Percentiles rank a stretch among this genome's conserved stretches.
These are phyloP conservation scores for Pseudevernia furfuracea DNA, from an alignment of 495 filamentous ascomycete genomes.

Conservation along the genomic window DNA sequence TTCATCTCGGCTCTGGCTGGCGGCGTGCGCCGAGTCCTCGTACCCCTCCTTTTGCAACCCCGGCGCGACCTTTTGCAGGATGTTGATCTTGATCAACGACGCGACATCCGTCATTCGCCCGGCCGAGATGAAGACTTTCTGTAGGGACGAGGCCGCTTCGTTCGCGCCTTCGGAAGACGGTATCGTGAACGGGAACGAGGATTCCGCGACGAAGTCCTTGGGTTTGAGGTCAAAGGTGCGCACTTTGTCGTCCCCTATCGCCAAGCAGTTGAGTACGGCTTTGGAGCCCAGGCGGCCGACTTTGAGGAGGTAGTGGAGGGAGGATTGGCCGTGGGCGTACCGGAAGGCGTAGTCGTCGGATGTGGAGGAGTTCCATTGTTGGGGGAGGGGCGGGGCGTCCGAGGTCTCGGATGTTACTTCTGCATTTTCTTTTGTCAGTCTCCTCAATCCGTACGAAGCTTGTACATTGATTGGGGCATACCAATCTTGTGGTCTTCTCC, in stretches of 20 bases:
- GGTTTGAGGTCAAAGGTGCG: conserved; percentile 64
- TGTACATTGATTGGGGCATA: conserved; percentile 28
- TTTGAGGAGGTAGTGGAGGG: conserved; percentile 77
- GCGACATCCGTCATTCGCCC: conserved; percentile 62
- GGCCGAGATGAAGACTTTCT: conserved; percentile 64
- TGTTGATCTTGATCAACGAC: conserved; percentile 58
- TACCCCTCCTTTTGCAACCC: conserved; percentile 68
- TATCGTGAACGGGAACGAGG: conserved; percentile 45
- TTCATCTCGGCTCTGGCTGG: conserved; percentile 5
- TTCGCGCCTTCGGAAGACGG: conserved; percentile 10
- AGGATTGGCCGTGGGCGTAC: conserved; percentile 83
- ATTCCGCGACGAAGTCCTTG: conserved; percentile 66
- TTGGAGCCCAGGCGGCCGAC: conserved; percentile 75
- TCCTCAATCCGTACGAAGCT: background rate
- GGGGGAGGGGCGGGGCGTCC: conserved; percentile 50
- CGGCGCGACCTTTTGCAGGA: conserved; percentile 75
- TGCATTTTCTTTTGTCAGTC: conserved; percentile 28
- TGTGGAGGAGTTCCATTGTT: conserved; percentile 66
- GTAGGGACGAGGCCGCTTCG: conserved; percentile 39
- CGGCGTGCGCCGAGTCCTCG: conserved; percentile 44
- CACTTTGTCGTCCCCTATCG: conserved; percentile 71
- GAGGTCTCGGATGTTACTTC: conserved; percentile 43
- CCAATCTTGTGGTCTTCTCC: conserved; percentile 68
- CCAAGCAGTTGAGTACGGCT: conserved; percentile 72
- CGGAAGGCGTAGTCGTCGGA: conserved; percentile 65